These are phyloP conservation scores for Auriscalpium microsporum DNA, from an alignment of 768 basidiomycete genomes.

Conservation along the genomic window DNA sequence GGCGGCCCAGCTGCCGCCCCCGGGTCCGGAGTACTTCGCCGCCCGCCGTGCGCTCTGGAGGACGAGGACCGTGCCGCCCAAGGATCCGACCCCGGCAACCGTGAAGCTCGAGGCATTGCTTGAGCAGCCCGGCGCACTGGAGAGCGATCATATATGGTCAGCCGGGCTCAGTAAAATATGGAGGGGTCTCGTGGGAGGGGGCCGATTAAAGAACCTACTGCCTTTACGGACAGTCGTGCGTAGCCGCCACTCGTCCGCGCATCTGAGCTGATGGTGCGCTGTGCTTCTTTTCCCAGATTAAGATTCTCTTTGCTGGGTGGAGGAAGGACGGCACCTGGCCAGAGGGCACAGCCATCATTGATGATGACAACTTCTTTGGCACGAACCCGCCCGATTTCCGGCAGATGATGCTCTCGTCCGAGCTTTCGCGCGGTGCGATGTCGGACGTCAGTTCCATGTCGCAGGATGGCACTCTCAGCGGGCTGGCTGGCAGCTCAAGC, in stretches of 20 bases:
- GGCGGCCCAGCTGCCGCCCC: constrained; percentile 39
- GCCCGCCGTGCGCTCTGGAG: constrained; percentile 62
- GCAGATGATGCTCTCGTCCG: too few species aligned
- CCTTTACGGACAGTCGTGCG: constrained; percentile 59
- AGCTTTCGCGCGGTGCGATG: too few species aligned
- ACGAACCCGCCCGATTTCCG: neutral
- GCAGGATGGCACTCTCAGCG: too few species aligned
- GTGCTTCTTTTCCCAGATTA: constrained; percentile 39
- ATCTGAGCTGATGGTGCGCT: constrained; percentile 1
- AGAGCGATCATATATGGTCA: constrained; percentile 47
- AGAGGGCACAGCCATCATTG: constrained; percentile 28
- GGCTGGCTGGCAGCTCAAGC: too few species aligned
- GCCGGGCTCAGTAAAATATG: constrained; percentile 53
- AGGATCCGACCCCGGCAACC: constrained; percentile 16
- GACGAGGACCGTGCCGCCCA: constrained; percentile 18
- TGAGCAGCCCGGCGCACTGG: constrained; percentile 34
- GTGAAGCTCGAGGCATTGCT: constrained; percentile 43
- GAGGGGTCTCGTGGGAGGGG: constrained; percentile 53
- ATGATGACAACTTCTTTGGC: constrained; percentile 14
- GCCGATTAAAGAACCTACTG: constrained; percentile 46
- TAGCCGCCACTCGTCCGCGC: constrained; percentile 7
- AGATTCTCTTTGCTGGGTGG: constrained; percentile 69
- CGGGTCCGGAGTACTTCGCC: constrained; percentile 56
- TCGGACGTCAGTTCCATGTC: too few species aligned
- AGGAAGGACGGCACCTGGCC: constrained; percentile 75